Base-by-base conservation (phyloP, 2,329 filamentous ascomycete genomes). In the Penicillium concentricum region DNA sequence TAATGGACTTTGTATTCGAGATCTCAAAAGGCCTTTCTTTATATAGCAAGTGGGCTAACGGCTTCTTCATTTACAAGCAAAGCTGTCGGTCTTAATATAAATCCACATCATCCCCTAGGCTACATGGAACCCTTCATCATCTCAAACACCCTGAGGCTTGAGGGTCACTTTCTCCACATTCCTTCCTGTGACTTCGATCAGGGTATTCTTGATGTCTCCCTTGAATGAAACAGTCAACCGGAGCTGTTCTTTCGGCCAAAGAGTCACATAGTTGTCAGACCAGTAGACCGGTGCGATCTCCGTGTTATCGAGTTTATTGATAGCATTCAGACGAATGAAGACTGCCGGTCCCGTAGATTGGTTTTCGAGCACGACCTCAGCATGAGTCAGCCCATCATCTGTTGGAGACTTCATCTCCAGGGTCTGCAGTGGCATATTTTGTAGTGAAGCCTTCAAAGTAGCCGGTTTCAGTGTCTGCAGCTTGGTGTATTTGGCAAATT, bases 251-350 rank as follows among this genome's bases (percentile, higher is more conserved):
- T 73, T 69, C 0, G 84, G 83, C 77, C 81, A 86, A 10, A 87
- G 69, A 1, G 84, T 86, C 13, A 87, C 73, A 58, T 87, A 87
- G 58, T 87, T 87, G 59, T 87, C 84, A 0, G 79, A 81, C 84
- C 85, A 87, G 20, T 74, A 73, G 0, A 84, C 77, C 0, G 84
- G 82, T 5, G 78, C 60, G 0, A 85, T 74, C 49, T 84, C 82
- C 0, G 72, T 61, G 0, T 77, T 77, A 0, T 56, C 60, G 0
- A 67, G 57, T 2, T 52, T 59, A 58, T 84, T 76, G 0, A 84
- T 74, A 1, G 85, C 66, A 44, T 78, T 78, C 30, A 87, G 52
- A 2, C 79, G 73, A 9, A 87, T 61, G 59, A 87, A 87, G 44
- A 87, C 81, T 0, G 84, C 85, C 0, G 85, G 85, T 0, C 81